phyloP scores from a whole-genome alignment of 2,329 filamentous ascomycete genomes.

The Penicillium sp. region DNA sequence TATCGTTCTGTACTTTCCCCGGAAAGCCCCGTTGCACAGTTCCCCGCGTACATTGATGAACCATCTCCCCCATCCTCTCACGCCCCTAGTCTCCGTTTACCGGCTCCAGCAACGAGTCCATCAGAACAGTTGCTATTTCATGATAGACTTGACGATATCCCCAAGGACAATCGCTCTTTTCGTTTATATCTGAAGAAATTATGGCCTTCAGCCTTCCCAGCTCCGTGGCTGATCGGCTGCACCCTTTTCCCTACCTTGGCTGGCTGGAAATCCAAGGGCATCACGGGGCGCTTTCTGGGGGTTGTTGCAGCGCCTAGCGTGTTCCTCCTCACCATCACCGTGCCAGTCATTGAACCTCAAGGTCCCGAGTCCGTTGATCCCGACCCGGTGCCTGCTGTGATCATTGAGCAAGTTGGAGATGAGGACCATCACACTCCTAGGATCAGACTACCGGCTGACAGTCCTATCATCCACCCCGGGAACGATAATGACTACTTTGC shows the following conservation, averaged over 20 bases:
- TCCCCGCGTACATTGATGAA: slow-evolving; percentile 63
- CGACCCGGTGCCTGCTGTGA: slow-evolving; percentile 33
- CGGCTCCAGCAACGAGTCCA: slow-evolving; percentile 43
- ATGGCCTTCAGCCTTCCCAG: slow-evolving; percentile 73
- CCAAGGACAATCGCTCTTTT: slow-evolving; percentile 39
- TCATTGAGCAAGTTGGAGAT: slow-evolving; percentile 21
- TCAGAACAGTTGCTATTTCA: slow-evolving; percentile 27
- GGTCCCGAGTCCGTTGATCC: slow-evolving; percentile 45
- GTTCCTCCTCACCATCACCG: slow-evolving; percentile 78
- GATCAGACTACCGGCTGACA: slow-evolving; percentile 36
- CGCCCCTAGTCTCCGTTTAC: slow-evolving; percentile 53
- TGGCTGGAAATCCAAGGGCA: slow-evolving; percentile 72
- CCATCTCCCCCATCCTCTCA: slow-evolving; percentile 44
- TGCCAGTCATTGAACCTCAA: slow-evolving; percentile 79
- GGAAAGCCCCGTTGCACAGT: slow-evolving; percentile 53
- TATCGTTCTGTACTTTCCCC: slow-evolving; percentile 7
- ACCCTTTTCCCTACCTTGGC: slow-evolving; percentile 84
- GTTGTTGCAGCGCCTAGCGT: slow-evolving; percentile 83
- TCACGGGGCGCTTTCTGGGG: slow-evolving; percentile 79
- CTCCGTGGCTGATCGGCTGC: slow-evolving; percentile 63
- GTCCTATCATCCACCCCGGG: slow-evolving; percentile 26
- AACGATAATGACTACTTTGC: slow-evolving; percentile 2
- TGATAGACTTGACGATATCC: slow-evolving; percentile 26
- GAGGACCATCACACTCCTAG: slow-evolving; percentile 20
- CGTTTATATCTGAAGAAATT: slow-evolving; percentile 52